A percentile compares a stretch with the other conserved stretches of the same genome.
Evolutionary conservation across 345 rosid genomes (phyloP).

Genomic region (Eucalyptus pauciflora): DNA sequence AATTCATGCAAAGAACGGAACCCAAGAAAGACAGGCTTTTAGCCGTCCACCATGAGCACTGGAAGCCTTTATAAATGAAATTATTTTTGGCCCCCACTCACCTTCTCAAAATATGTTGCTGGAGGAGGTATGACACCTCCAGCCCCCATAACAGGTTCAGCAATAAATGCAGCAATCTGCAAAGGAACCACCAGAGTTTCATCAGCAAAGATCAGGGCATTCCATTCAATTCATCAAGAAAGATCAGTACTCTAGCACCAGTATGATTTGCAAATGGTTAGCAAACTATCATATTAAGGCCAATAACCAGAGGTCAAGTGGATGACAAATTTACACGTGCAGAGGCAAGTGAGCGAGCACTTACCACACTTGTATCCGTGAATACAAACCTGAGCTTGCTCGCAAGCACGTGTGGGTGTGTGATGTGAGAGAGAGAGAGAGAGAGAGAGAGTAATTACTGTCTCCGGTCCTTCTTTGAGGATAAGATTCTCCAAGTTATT

Average conservation of each 20-base stretch:
- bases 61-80: not conserved
- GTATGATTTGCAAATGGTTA: not conserved
- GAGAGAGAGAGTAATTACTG: conserved; percentile 25
- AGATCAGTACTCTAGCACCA: not conserved
- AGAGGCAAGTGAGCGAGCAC: not conserved
- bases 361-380: not conserved
- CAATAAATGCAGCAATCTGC: conserved; percentile 95
- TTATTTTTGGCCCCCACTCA: not conserved
- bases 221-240: not conserved
- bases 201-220: not conserved
- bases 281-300: not conserved
- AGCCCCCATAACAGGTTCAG: conserved; percentile 98
- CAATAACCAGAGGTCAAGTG: not conserved
- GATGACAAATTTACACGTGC: not conserved
- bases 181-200: not conserved
- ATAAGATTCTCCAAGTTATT: conserved; percentile 79
- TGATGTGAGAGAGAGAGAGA: not conserved
- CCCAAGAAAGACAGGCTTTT: not conserved
- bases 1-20: not conserved
- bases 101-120: conserved; percentile 93
- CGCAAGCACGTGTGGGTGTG: not conserved
- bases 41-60: not conserved
- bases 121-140: conserved; percentile 98
- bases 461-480: conserved; percentile 93
- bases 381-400: not conserved